Conservation (phyloP, 192 early-diverging fungal genomes). For the Backusella australiensis region DNA sequence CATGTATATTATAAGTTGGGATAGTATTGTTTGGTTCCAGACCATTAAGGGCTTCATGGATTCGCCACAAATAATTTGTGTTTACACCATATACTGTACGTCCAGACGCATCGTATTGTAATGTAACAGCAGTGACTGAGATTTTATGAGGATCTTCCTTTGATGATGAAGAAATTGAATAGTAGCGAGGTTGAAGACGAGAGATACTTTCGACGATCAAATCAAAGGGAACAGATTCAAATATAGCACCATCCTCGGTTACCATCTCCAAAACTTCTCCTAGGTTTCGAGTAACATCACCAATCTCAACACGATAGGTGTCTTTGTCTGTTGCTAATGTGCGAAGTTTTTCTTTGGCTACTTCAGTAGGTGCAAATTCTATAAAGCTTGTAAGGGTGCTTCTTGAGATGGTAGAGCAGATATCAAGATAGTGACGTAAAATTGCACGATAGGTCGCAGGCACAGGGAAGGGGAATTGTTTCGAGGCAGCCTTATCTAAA, state of each 20-base stretch:
- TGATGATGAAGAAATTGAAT: slow-evolving; percentile 91
- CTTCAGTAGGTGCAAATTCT: slow-evolving; percentile 52
- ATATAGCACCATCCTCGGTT: slow-evolving; percentile 27
- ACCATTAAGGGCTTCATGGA: slow-evolving; percentile 35
- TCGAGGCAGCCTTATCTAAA: slow-evolving; percentile 69
- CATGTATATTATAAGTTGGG: slow-evolving; percentile 31
- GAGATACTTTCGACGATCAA: slow-evolving; percentile 79
- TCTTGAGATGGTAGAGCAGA: slow-evolving; percentile 67
- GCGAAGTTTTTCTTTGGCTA: slow-evolving; percentile 46
- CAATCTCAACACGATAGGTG: slow-evolving; percentile 54
- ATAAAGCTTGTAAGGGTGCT: slow-evolving; percentile 58
- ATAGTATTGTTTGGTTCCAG: not conserved
- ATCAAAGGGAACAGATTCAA: slow-evolving; percentile 68
- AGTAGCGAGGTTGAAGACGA: slow-evolving; percentile 86
- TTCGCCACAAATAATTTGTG: slow-evolving; percentile 82
- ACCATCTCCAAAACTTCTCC: slow-evolving; percentile 64
- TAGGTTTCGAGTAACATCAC: slow-evolving; percentile 62
- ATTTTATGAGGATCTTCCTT: slow-evolving; percentile 70
- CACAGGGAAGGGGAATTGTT: slow-evolving; percentile 81
- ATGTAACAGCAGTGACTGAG: slow-evolving; percentile 84
- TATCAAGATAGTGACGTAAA: slow-evolving; percentile 89
- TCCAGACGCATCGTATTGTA: slow-evolving; percentile 68
- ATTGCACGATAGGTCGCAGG: slow-evolving; percentile 81
- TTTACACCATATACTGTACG: slow-evolving; percentile 76
- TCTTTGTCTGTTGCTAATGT: slow-evolving; percentile 66